Base-by-base conservation (phyloP, 495 filamentous ascomycete genomes). In the Aspergillus nanangensis region DNA sequence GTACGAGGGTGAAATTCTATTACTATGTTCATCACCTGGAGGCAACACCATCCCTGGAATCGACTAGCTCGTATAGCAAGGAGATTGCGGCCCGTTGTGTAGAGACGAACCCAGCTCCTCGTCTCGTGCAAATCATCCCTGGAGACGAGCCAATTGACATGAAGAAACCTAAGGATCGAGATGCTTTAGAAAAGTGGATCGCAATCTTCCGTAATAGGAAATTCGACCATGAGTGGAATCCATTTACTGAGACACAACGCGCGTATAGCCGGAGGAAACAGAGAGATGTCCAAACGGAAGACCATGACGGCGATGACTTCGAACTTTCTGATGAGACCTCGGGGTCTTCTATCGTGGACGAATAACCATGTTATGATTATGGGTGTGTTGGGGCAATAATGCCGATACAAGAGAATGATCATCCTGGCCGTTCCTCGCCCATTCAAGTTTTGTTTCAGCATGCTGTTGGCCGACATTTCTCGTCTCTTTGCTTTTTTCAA, bases 231-330 rank as follows among this genome's bases (percentile, higher is more conserved):
- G 50, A 51, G 17, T 51, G 41, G 22, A 45, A 53, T 32, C 55
- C 55, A 1, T 41, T 53, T 18, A 47, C 32, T 15, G 41, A 36
- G 19, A 11, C 5, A 29, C 25, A 11, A 11, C 5, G 11, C 7
- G 7, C 25, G 46, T 45, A 24, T 48, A 40, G 23, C 15, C 41
- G 38, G 20, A 39, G 27, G 35, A 15, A n/a, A 54, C 7, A 53
- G 48, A 37, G 44, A 53, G 52, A 56, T 47, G 18, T 38, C 56
- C 38, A 45, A 41, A 50, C 38, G 13, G 21, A 51, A n/a, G 31
- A 20, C 29, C 20, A 22, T 20, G 27, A 57, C 18, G 25, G 19
- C 45, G 43, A 48, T 37, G 37, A n/a, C n/a, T n/a, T n/a, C n/a
- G n/a, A n/a, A n/a, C n/a, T n/a, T n/a, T n/a, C n/a, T n/a, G n/a